A percentile compares a stretch with the other conserved stretches of the same genome.
Evolutionary conservation across 805 yeast genomes (phyloP).

Genomic region (Candida ortonii): DNA sequence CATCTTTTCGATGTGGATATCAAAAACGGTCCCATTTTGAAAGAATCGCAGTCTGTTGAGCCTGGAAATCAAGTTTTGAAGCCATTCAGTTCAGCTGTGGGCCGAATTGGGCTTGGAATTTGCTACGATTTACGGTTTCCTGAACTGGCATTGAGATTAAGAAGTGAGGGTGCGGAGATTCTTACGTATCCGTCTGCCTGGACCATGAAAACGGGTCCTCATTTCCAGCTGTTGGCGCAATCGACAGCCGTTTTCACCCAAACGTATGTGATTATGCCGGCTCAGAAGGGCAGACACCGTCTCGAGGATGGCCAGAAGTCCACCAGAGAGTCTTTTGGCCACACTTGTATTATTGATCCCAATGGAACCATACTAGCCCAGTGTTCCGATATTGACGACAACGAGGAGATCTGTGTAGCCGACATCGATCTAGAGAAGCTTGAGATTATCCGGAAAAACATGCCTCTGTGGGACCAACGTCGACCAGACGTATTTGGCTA

Average conservation of each 20-base stretch:
- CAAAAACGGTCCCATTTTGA: conserved; percentile 73
- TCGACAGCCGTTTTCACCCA: conserved; percentile 91
- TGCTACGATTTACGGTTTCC: conserved; percentile 91
- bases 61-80: conserved; percentile 58
- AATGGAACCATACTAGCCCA: conserved; percentile 79
- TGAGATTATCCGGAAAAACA: conserved; percentile 52
- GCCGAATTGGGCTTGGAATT: conserved; percentile 66
- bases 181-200: conserved; percentile 89
- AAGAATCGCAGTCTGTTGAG: conserved; percentile 77
- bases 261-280: conserved; percentile 83
- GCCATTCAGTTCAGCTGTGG: conserved; percentile 60
- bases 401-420: conserved; percentile 50
- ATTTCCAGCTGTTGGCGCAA: conserved; percentile 77
- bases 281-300: conserved; percentile 79
- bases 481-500: conserved; percentile 59
- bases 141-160: conserved; percentile 63
- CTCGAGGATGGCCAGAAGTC: conserved; percentile 39
- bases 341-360: conserved; percentile 83
- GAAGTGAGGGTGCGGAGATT: conserved; percentile 71
- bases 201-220: conserved; percentile 90
- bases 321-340: conserved; percentile 78
- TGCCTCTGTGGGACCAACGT: conserved; percentile 79
- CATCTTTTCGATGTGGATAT: conserved; percentile 90
- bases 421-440: conserved; percentile 59
- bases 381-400: conserved; percentile 42